Evolutionary conservation across 2,329 filamentous ascomycete genomes (phyloP), one percentile per base, ranked within the genome.

Genomic region (Pezicula radicicola): DNA sequence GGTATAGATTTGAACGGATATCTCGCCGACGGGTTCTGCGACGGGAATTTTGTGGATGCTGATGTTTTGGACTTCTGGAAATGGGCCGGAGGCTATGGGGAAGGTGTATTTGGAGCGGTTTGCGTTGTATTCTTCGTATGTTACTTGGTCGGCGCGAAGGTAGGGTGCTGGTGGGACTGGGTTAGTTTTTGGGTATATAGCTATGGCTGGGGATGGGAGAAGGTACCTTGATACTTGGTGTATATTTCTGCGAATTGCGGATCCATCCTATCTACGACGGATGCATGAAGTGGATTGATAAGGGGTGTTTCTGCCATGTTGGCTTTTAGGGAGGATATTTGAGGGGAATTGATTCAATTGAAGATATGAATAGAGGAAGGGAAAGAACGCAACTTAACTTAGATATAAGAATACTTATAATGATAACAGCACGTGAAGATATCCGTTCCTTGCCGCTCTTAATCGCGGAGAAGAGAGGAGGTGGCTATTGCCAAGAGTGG

Each of bases 91-190:
- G 19, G 45, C 48, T 5, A 60, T 59, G 4, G 53, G 21, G 36
- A 60, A 55, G n/a, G 59, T 58, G 47, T 57, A 61, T 42, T 57
- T 55, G 37, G 59, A 43, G 19, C 59, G 52, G 33, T 61, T 45
- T 12, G 47, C 40, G 48, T 61, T 61, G 52, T 60, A 61, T 49
- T 54, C 59, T 36, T 55, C 52, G 47, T 61, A 61, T 18, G 52
- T 50, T 18, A 61, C 57, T 54, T 60, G 59, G 25, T 61, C 56
- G 19, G 59, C 59, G 37, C 56, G 46, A 10, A 56, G 44, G 27
- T 21, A 42, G 25, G 57, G 56, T 12, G 59, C 59, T 61, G 5
- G 10, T 33, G 30, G 7, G 7, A 3, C 4, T 25, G 25, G 25
- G 6, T 25, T 25, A 25, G 30, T 3, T 13, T 33, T 13, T 33